These are phyloP conservation scores for Mycena indigotica DNA, from an alignment of 768 basidiomycete genomes.

Conservation along the genomic window DNA sequence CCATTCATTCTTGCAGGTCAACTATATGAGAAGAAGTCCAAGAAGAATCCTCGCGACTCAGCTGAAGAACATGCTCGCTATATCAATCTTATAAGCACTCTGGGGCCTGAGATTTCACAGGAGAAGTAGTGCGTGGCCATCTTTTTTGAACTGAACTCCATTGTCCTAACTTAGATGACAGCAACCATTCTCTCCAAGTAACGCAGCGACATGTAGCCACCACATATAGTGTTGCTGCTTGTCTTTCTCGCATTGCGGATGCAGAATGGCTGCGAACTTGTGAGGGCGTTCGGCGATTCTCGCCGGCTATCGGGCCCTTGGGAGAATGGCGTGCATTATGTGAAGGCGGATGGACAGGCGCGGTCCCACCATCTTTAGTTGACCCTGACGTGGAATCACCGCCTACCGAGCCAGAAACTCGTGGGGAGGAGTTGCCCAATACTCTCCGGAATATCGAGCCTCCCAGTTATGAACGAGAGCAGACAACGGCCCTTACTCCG, in stretches of 20 bases:
- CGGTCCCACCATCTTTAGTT: conserved; percentile 47
- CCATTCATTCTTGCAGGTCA: conserved; percentile 48
- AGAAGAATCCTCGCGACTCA: conserved; percentile 68
- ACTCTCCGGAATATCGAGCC: conserved; percentile 16
- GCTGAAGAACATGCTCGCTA: conserved; percentile 78
- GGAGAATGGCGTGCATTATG: conserved; percentile 75
- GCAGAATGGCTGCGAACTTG: conserved; percentile 75
- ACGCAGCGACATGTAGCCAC: conserved; percentile 62
- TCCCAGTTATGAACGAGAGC: conserved; percentile 12
- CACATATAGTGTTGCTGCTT: conserved; percentile 63
- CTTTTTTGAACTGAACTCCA: too few relatives aligned
- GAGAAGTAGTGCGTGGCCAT: conserved; percentile 69
- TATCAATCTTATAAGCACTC: conserved; percentile 66
- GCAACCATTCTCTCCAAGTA: conserved; percentile 66
- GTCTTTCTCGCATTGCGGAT: conserved; percentile 72
- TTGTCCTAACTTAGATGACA: conserved; percentile 29
- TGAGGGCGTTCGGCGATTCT: conserved; percentile 69
- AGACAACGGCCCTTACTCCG: conserved; percentile 12
- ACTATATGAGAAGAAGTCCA: conserved; percentile 77
- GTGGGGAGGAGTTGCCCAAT: not conserved
- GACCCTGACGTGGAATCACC: conserved; percentile 26
- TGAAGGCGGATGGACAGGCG: conserved; percentile 72
- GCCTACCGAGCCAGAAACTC: conserved; percentile 8
- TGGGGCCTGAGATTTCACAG: conserved; percentile 79
- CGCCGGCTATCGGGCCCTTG: conserved; percentile 68